Base-by-base conservation (phyloP, 108 stramenopile species). In the Skeletonema costatum region DNA sequence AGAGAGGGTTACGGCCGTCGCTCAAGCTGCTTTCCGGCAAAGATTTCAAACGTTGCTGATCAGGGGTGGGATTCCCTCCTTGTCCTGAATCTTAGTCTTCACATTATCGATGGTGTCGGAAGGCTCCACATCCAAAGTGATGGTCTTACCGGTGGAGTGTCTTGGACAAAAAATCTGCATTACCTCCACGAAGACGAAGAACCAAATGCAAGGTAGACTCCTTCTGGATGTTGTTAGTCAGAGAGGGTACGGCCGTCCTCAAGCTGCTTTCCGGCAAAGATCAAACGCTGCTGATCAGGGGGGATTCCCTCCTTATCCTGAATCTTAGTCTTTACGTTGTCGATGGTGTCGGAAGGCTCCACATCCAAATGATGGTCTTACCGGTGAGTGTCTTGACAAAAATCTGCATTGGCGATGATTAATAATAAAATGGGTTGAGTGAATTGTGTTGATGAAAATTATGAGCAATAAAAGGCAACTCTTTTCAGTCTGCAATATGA, bases 201-300 rank as follows among this genome's bases (percentile, higher is more conserved):
- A 92, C 90, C 70, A 93, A 77, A 81, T 95, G 92, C 1, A 92
- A 81, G 5, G 87, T 89, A 14, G 89, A 88, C 84, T 90, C 89
- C 85, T 87, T 87, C 85, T 96, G 95, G 88, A 96, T 96, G 92
- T 96, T 94, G 92, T n/a, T 93, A 94, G 83, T 96, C 95, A n/a
- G 74, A 73, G 29, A 93, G 82, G 13, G 92, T 96, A 66, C 91
- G 91, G 65, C 92, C 91, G 66, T 93, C 93, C 87, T 96, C 96
- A 38, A 97, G 83, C 74, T 92, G 94, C 92, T 95, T 90, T 79
- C 93, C 96, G 50, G 93, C 94, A 76, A 97, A 93, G 73, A 97
- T 92, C 63, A 97, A 66, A 66, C 94, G 89, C 80, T 95, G 93
- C 70, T 95, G 96, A 83, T 94, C 92, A 36, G 96, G 92, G 33